phyloP scores from a whole-genome alignment of 2,329 filamentous ascomycete species.

The Sporothrix dimorphospora region DNA sequence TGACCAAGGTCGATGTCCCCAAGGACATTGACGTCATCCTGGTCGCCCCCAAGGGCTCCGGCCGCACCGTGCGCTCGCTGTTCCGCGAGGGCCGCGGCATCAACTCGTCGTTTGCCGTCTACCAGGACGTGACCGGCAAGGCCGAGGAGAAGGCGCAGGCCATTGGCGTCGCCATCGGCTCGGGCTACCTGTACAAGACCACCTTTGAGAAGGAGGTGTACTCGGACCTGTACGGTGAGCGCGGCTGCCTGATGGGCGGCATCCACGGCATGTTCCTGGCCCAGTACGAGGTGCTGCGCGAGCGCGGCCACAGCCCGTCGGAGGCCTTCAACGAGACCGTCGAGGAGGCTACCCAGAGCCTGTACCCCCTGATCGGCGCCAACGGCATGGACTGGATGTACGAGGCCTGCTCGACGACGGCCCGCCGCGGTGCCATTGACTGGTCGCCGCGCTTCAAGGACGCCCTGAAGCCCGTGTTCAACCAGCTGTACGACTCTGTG shows the following conservation, averaged over 20 bases:
- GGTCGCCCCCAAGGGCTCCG: slow-evolving; percentile 97
- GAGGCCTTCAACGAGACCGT: slow-evolving; percentile 99
- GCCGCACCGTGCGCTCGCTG: slow-evolving; percentile 95
- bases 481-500: slow-evolving; percentile 93
- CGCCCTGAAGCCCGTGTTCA: slow-evolving; percentile 97
- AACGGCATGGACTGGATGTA: slow-evolving; percentile 99
- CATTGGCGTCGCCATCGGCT: slow-evolving; percentile 94
- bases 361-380: slow-evolving; percentile 96
- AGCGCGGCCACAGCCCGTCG: slow-evolving; percentile 94
- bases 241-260: slow-evolving; percentile 99
- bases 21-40: slow-evolving; percentile 98
- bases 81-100: slow-evolving; percentile 99
- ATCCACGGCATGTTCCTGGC: slow-evolving; percentile 99
- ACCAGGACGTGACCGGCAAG: slow-evolving; percentile 96
- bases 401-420: slow-evolving; percentile 98
- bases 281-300: slow-evolving; percentile 99
- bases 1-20: slow-evolving; percentile 98
- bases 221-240: slow-evolving; percentile 99
- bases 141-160: slow-evolving; percentile 98
- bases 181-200: slow-evolving; percentile 99
- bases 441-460: slow-evolving; percentile 98
- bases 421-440: slow-evolving; percentile 97
- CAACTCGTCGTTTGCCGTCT: slow-evolving; percentile 99
- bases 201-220: slow-evolving; percentile 99
- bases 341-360: slow-evolving; percentile 96